phyloP scores from a whole-genome alignment of 345 rosid species.

The Draba incana region DNA sequence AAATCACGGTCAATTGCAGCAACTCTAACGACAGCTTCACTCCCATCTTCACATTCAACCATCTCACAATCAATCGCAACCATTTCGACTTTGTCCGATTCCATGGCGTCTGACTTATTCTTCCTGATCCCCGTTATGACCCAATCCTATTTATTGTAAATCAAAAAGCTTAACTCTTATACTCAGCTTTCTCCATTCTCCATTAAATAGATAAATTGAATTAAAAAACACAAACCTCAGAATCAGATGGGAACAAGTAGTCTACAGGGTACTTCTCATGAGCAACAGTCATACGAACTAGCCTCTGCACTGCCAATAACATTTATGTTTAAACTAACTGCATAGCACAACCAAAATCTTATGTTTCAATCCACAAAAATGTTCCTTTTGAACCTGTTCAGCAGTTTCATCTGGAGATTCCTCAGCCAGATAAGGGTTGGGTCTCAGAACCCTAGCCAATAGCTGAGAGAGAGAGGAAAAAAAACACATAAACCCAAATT shows the following conservation, averaged over 20 bases:
- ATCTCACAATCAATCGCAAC: slow-evolving; percentile 90
- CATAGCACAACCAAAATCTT: slow-evolving; percentile 16
- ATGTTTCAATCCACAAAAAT: background rate
- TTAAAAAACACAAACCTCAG: slow-evolving; percentile 54
- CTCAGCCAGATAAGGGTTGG: slow-evolving; percentile 39
- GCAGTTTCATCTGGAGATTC: slow-evolving; percentile 50
- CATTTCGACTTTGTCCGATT: slow-evolving; percentile 41
- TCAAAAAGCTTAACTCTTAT: background rate
- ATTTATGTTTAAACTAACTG: background rate
- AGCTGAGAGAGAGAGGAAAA: slow-evolving; percentile 39
- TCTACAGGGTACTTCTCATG: slow-evolving; percentile 58
- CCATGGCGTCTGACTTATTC: slow-evolving; percentile 43
- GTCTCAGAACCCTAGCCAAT: slow-evolving; percentile 45
- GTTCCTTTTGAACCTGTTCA: slow-evolving; percentile 52
- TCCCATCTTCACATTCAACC: slow-evolving; percentile 94
- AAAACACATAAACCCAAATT: background rate
- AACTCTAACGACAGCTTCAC: slow-evolving; percentile 75
- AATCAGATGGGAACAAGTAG: slow-evolving; percentile 58
- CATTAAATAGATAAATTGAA: background rate
- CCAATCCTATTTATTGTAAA: slow-evolving; percentile 60
- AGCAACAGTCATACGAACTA: slow-evolving; percentile 64
- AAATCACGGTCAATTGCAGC: slow-evolving; percentile 71
- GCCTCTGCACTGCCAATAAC: slow-evolving; percentile 69
- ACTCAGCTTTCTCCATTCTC: background rate
- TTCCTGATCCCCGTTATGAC: slow-evolving; percentile 49